phyloP scores from a whole-genome alignment of 495 filamentous ascomycete species.

The Penicillium verhagenii region DNA sequence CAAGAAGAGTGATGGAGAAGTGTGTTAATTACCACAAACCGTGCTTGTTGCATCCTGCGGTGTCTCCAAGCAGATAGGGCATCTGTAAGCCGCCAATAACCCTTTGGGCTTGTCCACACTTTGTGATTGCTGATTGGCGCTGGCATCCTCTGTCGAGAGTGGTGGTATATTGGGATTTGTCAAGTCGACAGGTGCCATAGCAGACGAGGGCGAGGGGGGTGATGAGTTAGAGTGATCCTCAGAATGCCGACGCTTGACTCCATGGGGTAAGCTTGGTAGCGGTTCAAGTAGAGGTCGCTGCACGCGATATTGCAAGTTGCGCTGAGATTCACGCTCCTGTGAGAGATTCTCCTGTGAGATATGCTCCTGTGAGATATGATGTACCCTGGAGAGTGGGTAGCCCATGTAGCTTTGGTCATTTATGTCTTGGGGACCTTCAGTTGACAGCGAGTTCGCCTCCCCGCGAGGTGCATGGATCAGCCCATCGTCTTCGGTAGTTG shows the following conservation, averaged over 20 bases:
- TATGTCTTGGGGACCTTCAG: no score
- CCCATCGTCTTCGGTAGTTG: no score
- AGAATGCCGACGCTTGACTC: constrained; percentile 14
- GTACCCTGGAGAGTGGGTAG: no score
- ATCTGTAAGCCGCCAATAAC: constrained; percentile 12
- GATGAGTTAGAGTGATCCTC: no score
- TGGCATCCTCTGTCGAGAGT: constrained; percentile 39
- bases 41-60: constrained; percentile 19
- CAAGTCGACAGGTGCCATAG: constrained; percentile 19
- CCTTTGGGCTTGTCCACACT: constrained; percentile 2
- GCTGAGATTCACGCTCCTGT: no score
- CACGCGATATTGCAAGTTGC: not conserved
- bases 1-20: not conserved
- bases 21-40: constrained; percentile 11
- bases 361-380: no score
- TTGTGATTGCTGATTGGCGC: constrained; percentile 37
- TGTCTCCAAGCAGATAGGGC: constrained; percentile 22
- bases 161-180: constrained; percentile 39
- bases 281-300: not conserved
- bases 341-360: no score
- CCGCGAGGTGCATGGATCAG: no score
- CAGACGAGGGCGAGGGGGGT: no score
- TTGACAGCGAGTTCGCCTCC: no score
- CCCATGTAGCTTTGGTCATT: no score
- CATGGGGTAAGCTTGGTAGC: constrained; percentile 11